Conservation (phyloP, 192 early-diverging fungal genomes). For the Backusella tuberculispora region DNA sequence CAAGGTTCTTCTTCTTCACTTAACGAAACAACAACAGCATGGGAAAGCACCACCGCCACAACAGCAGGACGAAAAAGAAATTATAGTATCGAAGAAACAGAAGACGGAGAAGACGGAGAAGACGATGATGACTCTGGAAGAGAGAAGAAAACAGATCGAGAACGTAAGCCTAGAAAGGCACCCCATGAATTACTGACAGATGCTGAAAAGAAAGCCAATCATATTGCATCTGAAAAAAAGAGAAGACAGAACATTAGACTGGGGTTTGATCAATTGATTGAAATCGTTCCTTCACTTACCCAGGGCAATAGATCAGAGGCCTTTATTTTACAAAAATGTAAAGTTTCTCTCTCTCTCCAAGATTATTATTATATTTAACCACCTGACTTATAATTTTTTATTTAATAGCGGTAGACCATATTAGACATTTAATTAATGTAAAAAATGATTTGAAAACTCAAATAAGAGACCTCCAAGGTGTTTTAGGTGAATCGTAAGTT, state of each 20-base stretch:
- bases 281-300: conserved; percentile 83
- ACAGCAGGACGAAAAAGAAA: not conserved
- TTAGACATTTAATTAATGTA: conserved; percentile 66
- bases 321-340: conserved; percentile 82
- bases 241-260: conserved; percentile 88
- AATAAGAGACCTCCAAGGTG: conserved; percentile 53
- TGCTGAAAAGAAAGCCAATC: conserved; percentile 92
- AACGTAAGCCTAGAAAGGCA: conserved; percentile 39
- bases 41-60: not conserved
- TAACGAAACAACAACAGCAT: not conserved
- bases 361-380: not conserved
- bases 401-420: conserved; percentile 72
- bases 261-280: conserved; percentile 89
- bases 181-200: conserved; percentile 81
- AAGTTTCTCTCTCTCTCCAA: not conserved
- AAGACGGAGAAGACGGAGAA: not conserved
- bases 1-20: not conserved
- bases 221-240: conserved; percentile 95
- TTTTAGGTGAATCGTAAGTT: conserved; percentile 55
- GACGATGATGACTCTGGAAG: not conserved
- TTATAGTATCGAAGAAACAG: not conserved
- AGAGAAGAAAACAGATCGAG: conserved; percentile 1
- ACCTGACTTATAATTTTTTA: conserved; percentile 1
- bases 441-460: conserved; percentile 59
- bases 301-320: conserved; percentile 85